Evolutionary conservation across 1,139 yeast genomes (phyloP).

Genomic region (Yarrowia galli): DNA sequence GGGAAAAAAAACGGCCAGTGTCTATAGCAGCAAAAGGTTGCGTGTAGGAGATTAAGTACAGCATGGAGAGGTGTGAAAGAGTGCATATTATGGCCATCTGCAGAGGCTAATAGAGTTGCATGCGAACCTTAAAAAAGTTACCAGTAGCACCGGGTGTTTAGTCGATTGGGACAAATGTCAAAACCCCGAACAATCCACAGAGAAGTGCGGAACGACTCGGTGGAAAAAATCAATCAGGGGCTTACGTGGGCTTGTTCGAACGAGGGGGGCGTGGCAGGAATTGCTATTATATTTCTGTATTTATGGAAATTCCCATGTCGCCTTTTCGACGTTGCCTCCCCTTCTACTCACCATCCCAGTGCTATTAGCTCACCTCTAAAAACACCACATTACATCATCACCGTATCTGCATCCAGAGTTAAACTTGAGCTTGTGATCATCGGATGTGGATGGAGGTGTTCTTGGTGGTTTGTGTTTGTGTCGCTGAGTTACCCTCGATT

Average conservation of each 20-base stretch:
- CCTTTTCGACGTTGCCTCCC: neutral
- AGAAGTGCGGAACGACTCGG: too few relatives aligned
- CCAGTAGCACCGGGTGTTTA: neutral
- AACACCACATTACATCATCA: neutral
- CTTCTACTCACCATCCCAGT: neutral
- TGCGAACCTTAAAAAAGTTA: constrained; percentile 18
- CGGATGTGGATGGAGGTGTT: too few relatives aligned
- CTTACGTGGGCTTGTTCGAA: neutral
- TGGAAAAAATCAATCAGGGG: neutral
- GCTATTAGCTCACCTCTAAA: neutral
- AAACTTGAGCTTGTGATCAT: neutral
- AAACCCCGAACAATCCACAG: neutral
- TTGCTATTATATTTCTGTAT: neutral
- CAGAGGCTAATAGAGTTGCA: constrained; percentile 13
- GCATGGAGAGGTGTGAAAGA: constrained; percentile 1
- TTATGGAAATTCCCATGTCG: neutral
- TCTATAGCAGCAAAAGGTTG: constrained; percentile 6
- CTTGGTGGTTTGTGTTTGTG: too few relatives aligned
- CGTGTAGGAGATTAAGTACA: constrained; percentile 4
- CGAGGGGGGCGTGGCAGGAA: neutral
- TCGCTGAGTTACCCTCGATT: too few relatives aligned
- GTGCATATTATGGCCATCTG: constrained; percentile 32
- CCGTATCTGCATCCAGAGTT: constrained; percentile 9
- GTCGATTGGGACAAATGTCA: neutral
- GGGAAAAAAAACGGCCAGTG: too few relatives aligned